phyloP scores from a whole-genome alignment of 2,329 filamentous ascomycete species.

The Calonectria honghensis region DNA sequence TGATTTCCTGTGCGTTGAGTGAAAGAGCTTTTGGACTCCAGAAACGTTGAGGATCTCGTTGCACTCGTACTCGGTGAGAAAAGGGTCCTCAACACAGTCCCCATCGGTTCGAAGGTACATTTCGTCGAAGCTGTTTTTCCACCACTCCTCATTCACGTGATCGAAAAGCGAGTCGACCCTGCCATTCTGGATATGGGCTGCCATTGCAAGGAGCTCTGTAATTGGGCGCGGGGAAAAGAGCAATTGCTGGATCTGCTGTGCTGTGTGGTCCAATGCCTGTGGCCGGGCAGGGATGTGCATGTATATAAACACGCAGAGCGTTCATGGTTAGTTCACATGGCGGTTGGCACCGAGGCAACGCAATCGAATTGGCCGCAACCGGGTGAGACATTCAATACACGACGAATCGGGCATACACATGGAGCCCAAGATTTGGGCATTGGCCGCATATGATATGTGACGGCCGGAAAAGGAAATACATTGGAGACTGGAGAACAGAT shows the following conservation, averaged over 20 bases:
- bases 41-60: constrained; percentile 17
- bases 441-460: background rate
- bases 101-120: constrained; percentile 21
- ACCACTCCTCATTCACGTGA: constrained; percentile 5
- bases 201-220: constrained; percentile 1
- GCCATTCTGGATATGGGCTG: background rate
- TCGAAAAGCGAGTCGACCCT: constrained; percentile 16
- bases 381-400: background rate
- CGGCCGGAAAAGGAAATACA: background rate
- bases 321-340: background rate
- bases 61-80: constrained; percentile 16
- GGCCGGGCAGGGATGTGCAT: background rate
- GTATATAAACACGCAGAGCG: constrained; percentile 6
- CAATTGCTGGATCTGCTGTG: background rate
- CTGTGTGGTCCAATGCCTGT: background rate
- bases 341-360: background rate
- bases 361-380: background rate
- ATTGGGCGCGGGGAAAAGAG: background rate
- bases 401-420: background rate
- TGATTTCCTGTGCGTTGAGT: background rate
- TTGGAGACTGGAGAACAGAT: background rate
- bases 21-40: constrained; percentile 10
- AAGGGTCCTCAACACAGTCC: constrained; percentile 5
- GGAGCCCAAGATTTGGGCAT: background rate
- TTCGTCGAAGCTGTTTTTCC: constrained; percentile 21